Evolutionary conservation across 768 basidiomycete species (phyloP).

Genomic region (Agaricus bisporus): DNA sequence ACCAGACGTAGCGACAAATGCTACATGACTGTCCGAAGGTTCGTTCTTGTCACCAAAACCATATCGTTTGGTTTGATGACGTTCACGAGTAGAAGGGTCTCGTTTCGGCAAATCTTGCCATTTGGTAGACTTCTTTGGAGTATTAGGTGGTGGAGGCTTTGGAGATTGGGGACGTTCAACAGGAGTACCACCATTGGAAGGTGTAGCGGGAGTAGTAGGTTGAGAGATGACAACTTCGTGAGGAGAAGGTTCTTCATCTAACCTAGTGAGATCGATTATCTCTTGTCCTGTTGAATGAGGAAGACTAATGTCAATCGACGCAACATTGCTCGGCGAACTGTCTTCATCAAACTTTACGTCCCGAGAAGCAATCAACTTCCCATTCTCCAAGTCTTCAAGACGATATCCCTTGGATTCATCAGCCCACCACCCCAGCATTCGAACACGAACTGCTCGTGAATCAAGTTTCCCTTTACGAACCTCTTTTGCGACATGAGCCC

Average conservation of each 20-base stretch:
- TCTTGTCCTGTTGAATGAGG: no score
- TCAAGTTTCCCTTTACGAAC: conserved; percentile 13
- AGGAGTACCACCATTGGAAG: no score
- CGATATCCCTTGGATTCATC: conserved; percentile 4
- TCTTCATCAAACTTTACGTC: neutral
- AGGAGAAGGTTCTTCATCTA: no score
- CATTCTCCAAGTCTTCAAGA: neutral
- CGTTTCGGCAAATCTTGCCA: conserved; percentile 7
- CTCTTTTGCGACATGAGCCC: neutral
- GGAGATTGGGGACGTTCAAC: no score
- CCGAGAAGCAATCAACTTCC: neutral
- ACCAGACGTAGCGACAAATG: neutral
- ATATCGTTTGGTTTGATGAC: neutral
- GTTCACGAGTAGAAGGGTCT: neutral
- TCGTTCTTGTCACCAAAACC: no score
- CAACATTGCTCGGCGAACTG: neutral
- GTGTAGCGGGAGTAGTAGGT: no score
- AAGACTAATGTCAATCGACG: neutral
- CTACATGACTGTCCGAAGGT: neutral
- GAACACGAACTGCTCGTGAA: neutral
- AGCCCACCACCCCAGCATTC: neutral
- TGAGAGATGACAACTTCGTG: no score
- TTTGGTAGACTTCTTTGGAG: conserved; percentile 3
- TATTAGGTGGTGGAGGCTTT: neutral
- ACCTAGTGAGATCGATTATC: no score